A percentile compares a stretch with the other conserved stretches of the same genome.
Conservation (phyloP, 2,329 filamentous ascomycete genomes). For the Calonectria naviculata region DNA sequence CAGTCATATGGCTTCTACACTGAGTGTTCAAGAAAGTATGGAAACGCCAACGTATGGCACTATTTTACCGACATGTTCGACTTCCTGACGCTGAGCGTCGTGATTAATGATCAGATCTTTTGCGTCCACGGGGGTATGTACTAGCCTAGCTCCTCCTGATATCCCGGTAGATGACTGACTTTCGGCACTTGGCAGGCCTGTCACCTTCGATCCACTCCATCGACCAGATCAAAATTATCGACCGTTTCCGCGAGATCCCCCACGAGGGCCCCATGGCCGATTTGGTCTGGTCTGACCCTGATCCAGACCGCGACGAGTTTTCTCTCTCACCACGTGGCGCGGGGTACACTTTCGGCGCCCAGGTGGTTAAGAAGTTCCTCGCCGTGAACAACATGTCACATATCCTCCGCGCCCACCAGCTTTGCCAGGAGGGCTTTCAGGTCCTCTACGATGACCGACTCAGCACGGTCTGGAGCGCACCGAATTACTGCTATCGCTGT, state of each 20-base stretch:
- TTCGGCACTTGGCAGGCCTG: conserved; percentile 63
- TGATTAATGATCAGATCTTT: conserved; percentile 99
- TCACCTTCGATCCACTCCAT: conserved; percentile 96
- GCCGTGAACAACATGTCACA: conserved; percentile 98
- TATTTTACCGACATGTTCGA: conserved; percentile 99
- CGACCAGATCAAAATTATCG: conserved; percentile 99
- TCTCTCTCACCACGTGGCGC: conserved; percentile 92
- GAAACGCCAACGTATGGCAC: conserved; percentile 98
- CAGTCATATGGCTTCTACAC: conserved; percentile 99
- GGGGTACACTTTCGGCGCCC: conserved; percentile 96
- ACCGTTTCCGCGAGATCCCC: conserved; percentile 97
- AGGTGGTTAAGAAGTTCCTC: conserved; percentile 98
- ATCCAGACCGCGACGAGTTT: conserved; percentile 97
- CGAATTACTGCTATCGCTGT: conserved; percentile 95
- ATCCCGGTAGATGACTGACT: conserved; percentile 4
- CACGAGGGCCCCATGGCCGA: conserved; percentile 99
- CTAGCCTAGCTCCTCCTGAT: conserved; percentile 19
- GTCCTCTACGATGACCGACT: conserved; percentile 94
- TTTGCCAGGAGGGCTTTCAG: conserved; percentile 98
- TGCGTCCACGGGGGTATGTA: conserved; percentile 88
- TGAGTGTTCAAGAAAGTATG: conserved; percentile 97
- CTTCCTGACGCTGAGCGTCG: conserved; percentile 94
- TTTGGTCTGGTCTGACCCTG: conserved; percentile 97
- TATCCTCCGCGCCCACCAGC: conserved; percentile 96
- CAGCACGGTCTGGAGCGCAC: conserved; percentile 98